Evolutionary conservation across 768 basidiomycete species (phyloP).

Genomic region (Chiua virens): DNA sequence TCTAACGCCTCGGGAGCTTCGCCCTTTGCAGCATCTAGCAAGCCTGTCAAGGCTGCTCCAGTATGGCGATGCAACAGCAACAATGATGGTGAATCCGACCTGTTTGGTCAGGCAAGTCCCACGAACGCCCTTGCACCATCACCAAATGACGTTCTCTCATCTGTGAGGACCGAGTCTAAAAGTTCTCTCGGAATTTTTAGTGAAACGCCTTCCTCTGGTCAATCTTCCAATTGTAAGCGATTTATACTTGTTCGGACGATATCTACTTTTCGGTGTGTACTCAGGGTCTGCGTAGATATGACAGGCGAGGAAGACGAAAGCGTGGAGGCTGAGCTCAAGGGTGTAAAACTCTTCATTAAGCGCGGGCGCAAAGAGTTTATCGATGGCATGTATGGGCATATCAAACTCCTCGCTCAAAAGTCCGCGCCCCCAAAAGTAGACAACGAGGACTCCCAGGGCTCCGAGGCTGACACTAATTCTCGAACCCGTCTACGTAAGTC

Average conservation of each 20-base stretch:
- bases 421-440: neutral
- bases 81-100: conserved; percentile 5
- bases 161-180: neutral
- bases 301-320: conserved; percentile 71
- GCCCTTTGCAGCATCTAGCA: conserved; percentile 21
- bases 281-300: conserved; percentile 21
- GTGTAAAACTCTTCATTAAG: conserved; percentile 52
- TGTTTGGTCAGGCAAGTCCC: conserved; percentile 5
- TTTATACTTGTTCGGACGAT: neutral
- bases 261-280: neutral
- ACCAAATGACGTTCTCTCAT: conserved; percentile 15
- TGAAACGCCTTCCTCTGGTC: neutral
- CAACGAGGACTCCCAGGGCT: neutral
- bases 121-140: conserved; percentile 17
- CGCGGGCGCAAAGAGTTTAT: conserved; percentile 48
- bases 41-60: conserved; percentile 17
- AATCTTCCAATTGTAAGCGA: conserved; percentile 19
- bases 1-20: conserved; percentile 23
- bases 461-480: conserved; percentile 10
- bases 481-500: conserved; percentile 35
- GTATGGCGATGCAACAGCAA: conserved; percentile 25
- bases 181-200: neutral
- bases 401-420: conserved; percentile 53
- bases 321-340: conserved; percentile 55
- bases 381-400: conserved; percentile 58